Evolutionary conservation across 495 filamentous ascomycete genomes (phyloP), one percentile per base, ranked within the genome.

Genomic region (Penicillium bovifimosum): DNA sequence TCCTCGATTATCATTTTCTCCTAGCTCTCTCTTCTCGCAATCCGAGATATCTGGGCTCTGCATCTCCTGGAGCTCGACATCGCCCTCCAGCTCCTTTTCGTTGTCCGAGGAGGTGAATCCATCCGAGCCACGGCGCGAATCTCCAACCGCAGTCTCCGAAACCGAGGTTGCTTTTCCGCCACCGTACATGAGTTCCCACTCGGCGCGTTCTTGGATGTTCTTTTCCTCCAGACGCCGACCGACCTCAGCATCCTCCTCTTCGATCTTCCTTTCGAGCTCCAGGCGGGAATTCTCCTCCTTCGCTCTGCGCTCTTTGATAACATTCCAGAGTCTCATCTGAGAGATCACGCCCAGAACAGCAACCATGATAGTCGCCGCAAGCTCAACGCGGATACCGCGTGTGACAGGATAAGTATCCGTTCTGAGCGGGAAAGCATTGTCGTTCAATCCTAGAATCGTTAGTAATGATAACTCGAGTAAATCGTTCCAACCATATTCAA

Each of bases 331-430:
- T 52, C 83, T 86, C 54, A 95, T 70, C 66, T 96, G 92, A 2
- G 88, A 95, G 36, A 93, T 78, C 9, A 95, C 73, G 11, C 92
- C 90, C 5, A 90, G 64, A 6, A 88, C 63, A 41, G 80, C 85
- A 7, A 96, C 67, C 0, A 96, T 73, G 35, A 96, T 73, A 8
- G 84, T 91, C 2, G 77, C 76, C 0, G 91, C 92, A 38, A 91
- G 80, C 60, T 97, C 92, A 18, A 92, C 92, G 9, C 80, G 79
- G 34, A 96, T 93, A 9, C 88, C 88, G 39, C 86, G 84, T 0
- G 92, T 96, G 3, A 96, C 76, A 0, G 92, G 92, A 63, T 95
- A 97, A 0, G 86, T 90, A 29, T 76, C 73, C 1, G 86, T 84
- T 26, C 65, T 76, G 16, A 88, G 69, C 0, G 92, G 91, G 60